These are phyloP conservation scores for Lentinula raphanica DNA, from an alignment of 768 basidiomycete genomes.

Conservation along the genomic window DNA sequence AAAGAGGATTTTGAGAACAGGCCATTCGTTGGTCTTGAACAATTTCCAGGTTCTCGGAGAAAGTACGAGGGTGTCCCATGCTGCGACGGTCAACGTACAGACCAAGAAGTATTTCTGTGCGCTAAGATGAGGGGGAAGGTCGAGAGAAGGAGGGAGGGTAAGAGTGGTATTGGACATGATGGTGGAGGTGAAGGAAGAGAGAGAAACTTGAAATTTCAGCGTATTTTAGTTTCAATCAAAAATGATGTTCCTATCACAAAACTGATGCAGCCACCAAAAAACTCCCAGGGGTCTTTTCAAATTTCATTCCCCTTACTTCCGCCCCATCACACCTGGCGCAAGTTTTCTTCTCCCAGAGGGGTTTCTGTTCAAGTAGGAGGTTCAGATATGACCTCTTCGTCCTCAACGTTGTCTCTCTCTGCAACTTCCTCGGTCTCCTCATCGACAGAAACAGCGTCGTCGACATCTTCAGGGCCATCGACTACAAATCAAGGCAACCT, in stretches of 20 bases:
- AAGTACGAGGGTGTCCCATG: slow-evolving; percentile 86
- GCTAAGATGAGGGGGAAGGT: slow-evolving; percentile 70
- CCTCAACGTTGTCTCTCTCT: slow-evolving; percentile 13
- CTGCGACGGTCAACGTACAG: slow-evolving; percentile 84
- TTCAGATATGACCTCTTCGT: slow-evolving; percentile 7
- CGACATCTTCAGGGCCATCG: slow-evolving; percentile 6
- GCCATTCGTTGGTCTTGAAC: slow-evolving; percentile 62
- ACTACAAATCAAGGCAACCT: slow-evolving; percentile 30
- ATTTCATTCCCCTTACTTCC: not conserved
- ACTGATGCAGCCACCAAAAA: not conserved
- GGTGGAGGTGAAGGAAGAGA: slow-evolving; percentile 11
- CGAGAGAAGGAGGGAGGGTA: slow-evolving; percentile 59
- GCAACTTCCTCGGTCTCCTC: slow-evolving; percentile 7
- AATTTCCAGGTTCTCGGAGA: slow-evolving; percentile 76
- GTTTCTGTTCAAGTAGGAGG: too few species aligned
- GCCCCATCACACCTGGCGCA: not conserved
- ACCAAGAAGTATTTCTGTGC: slow-evolving; percentile 90
- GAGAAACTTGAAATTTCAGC: too few species aligned
- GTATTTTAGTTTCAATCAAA: not conserved
- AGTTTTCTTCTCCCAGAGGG: not conserved
- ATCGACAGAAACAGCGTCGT: not conserved
- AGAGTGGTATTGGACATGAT: slow-evolving; percentile 25
- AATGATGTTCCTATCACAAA: not conserved
- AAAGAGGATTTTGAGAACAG: slow-evolving; percentile 70
- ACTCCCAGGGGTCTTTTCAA: not conserved